Evolutionary conservation across 805 yeast genomes (phyloP), one percentile per base, ranked within the genome.

Genomic region (Vanderwaltozyma verrucispora): DNA sequence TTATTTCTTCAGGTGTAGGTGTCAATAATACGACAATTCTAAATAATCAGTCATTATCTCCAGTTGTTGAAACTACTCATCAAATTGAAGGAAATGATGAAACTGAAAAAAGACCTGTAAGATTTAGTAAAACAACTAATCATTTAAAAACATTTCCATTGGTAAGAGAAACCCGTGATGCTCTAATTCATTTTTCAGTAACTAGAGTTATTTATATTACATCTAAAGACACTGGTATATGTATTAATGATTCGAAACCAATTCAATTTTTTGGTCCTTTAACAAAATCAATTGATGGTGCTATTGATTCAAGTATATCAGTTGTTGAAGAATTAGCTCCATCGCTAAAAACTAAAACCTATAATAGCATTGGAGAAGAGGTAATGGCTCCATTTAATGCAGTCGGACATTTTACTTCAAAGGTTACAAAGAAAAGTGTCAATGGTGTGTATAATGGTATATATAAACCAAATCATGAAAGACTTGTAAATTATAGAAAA

Each of bases 261-360:
- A 21, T 29, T 4, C 31, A 29, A 29, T 29, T 29, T 12, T 16
- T 17, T 29, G 11, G 18, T 13, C 31, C 31, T 13, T 17, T 29
- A n/a, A 29, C 31, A 32, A 53, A 55, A 30, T 59, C 65, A 33
- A 65, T 69, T 17, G 82, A 82, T 56, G 66, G 63, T 37, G 55
- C 63, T 24, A 67, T 78, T 14, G 80, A 81, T 47, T 48, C 62
- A 25, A 60, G 73, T 14, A 70, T 87, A 48, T 54, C 51, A 40
- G 52, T 64, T 26, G 60, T 84, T 31, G 95, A 86, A 49, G 54
- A 56, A 41, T 53, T 60, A 28, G 61, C 74, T 17, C 95, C 95
- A 4, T 62, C 65, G 28, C 59, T 77, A 39, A 74, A 74, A 60
- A 70, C 80, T 2, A 56, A 69, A 24, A 71, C 74, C 35, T 67